phyloP scores from a whole-genome alignment of 805 yeast species.

The Nakazawaea laoshanensis region DNA sequence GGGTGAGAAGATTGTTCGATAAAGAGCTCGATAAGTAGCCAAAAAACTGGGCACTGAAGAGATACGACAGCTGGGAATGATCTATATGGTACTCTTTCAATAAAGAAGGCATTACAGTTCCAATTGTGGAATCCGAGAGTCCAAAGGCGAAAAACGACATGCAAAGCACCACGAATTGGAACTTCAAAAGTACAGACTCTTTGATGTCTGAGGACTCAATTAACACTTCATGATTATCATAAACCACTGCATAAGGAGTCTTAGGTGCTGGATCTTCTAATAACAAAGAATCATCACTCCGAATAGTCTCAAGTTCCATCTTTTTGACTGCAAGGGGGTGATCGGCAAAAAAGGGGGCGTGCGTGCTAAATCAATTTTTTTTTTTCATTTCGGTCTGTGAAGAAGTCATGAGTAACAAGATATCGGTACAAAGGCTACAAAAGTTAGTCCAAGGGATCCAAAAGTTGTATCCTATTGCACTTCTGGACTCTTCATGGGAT shows the following conservation, averaged over 20 bases:
- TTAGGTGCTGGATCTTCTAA: not conserved
- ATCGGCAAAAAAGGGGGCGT: not conserved
- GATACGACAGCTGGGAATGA: conserved; percentile 37
- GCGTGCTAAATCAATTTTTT: not conserved
- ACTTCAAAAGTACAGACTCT: conserved; percentile 26
- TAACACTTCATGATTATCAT: conserved; percentile 16
- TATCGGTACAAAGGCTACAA: conserved; percentile 22
- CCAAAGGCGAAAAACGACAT: conserved; percentile 40
- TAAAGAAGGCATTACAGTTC: conserved; percentile 47
- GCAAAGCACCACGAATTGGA: conserved; percentile 33
- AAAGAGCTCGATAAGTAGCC: conserved; percentile 53
- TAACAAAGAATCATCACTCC: not conserved
- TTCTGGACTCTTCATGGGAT: conserved; percentile 91
- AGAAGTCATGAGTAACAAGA: conserved; percentile 4
- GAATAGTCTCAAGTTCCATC: conserved; percentile 2
- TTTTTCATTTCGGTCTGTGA: not conserved
- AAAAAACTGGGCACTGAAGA: conserved; percentile 42
- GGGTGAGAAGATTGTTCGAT: conserved; percentile 32
- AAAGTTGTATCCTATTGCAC: conserved; percentile 66
- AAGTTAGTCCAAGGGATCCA: conserved; percentile 48
- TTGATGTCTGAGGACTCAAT: conserved; percentile 33
- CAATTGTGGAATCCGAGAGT: conserved; percentile 51
- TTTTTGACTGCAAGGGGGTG: not conserved
- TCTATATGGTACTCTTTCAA: conserved; percentile 37
- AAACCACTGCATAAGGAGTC: conserved; percentile 6